A percentile compares a stretch with the other conserved stretches of the same genome.
phyloP scores from a whole-genome alignment of 768 basidiomycete genomes.

The Pleurotus giganteus region DNA sequence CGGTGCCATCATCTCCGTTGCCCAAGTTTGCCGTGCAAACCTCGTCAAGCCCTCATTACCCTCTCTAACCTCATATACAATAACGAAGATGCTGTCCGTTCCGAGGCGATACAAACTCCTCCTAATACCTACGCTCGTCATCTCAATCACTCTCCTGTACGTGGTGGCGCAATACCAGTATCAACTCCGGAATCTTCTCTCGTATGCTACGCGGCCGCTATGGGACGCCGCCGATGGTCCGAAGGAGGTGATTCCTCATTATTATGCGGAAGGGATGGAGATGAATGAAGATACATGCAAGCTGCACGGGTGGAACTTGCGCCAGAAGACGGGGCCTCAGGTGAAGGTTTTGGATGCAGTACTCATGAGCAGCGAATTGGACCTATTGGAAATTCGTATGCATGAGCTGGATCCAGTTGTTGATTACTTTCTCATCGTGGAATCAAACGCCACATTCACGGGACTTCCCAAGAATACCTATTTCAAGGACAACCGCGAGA shows the following conservation, averaged over 20 bases:
- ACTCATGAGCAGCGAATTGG: slow-evolving; percentile 62
- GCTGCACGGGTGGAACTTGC: slow-evolving; percentile 53
- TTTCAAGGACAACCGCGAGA: slow-evolving; percentile 43
- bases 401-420: slow-evolving; percentile 58
- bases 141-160: slow-evolving; percentile 30
- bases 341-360: slow-evolving; percentile 49
- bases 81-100: neutral
- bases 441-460: slow-evolving; percentile 62
- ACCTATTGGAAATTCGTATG: slow-evolving; percentile 61
- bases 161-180: slow-evolving; percentile 39
- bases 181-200: slow-evolving; percentile 49
- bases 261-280: slow-evolving; percentile 50
- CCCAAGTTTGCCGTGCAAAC: slow-evolving; percentile 8
- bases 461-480: slow-evolving; percentile 53
- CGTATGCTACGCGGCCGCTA: slow-evolving; percentile 55
- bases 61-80: neutral
- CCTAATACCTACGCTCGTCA: slow-evolving; percentile 30
- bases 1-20: neutral
- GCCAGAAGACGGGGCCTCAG: slow-evolving; percentile 19
- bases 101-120: slow-evolving; percentile 21
- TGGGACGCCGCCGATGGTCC: slow-evolving; percentile 59
- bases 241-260: slow-evolving; percentile 46
- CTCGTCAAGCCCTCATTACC: neutral
- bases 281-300: slow-evolving; percentile 43
- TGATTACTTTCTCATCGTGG: slow-evolving; percentile 59